Percentiles rank a stretch among this genome's conserved stretches.
These are phyloP conservation scores for Amanita pseudoporphyria DNA, from an alignment of 768 basidiomycete species.

Conservation along the genomic window DNA sequence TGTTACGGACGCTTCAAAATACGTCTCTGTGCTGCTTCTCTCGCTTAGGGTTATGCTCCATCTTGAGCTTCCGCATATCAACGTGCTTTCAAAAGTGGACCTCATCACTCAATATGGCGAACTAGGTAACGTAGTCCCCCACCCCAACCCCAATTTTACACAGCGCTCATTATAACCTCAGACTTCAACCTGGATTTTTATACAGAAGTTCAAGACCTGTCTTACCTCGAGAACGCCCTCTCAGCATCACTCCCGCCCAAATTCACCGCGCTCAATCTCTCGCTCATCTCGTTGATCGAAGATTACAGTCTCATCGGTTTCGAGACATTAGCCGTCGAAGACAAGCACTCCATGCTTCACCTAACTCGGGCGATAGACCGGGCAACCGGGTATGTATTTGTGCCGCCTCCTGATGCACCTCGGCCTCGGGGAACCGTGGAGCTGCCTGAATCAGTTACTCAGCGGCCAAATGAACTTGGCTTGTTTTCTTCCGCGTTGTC, in stretches of 20 bases:
- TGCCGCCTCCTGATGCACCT: constrained; percentile 35
- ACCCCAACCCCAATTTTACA: neutral
- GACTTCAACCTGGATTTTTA: constrained; percentile 98
- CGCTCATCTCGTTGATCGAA: constrained; percentile 87
- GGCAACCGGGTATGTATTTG: constrained; percentile 85
- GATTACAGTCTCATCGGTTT: constrained; percentile 92
- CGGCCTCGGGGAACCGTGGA: constrained; percentile 27
- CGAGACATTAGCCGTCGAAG: constrained; percentile 95
- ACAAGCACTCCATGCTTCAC: constrained; percentile 91
- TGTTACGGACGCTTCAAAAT: constrained; percentile 93
- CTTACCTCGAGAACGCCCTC: constrained; percentile 74
- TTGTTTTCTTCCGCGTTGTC: constrained; percentile 63
- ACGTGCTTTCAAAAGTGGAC: constrained; percentile 95
- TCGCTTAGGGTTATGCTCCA: constrained; percentile 97
- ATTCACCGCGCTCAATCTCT: constrained; percentile 75
- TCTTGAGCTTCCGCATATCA: constrained; percentile 95
- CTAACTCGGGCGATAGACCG: constrained; percentile 80
- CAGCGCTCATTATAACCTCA: too few relatives aligned
- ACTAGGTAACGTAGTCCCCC: constrained; percentile 42
- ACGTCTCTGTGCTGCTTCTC: constrained; percentile 84
- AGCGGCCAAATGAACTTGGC: constrained; percentile 54
- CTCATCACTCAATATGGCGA: constrained; percentile 86
- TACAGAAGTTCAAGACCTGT: constrained; percentile 94
- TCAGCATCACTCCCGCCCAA: constrained; percentile 49
- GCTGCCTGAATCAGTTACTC: constrained; percentile 17